phyloP scores from a whole-genome alignment of 371 early-diverging fungal species.

The Apophysomyces sp. region DNA sequence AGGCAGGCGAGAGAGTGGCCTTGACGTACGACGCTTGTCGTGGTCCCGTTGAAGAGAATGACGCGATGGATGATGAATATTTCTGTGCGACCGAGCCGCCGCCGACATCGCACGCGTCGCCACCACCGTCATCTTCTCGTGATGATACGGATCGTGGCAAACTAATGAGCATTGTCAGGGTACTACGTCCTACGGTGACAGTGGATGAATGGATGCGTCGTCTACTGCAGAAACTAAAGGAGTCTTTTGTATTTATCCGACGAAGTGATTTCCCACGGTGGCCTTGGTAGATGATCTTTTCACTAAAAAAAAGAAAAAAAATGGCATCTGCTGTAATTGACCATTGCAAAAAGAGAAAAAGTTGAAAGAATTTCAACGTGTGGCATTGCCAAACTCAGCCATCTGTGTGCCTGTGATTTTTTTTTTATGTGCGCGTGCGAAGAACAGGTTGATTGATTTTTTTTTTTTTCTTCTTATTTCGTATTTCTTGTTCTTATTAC shows the following conservation, averaged over 20 bases:
- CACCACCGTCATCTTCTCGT: neutral
- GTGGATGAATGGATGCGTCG: slow-evolving; percentile 1
- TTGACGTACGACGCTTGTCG: neutral
- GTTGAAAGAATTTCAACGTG: neutral
- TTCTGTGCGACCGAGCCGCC: neutral
- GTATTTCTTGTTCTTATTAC: neutral
- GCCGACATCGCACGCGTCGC: neutral
- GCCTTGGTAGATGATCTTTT: neutral
- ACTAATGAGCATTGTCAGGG: neutral
- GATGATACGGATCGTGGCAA: neutral
- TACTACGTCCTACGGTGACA: neutral
- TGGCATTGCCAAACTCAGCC: neutral
- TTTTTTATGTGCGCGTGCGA: slow-evolving; percentile 1
- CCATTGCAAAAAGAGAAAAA: neutral
- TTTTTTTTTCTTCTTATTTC: neutral
- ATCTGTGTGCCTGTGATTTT: neutral
- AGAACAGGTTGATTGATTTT: neutral
- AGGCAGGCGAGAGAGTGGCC: neutral
- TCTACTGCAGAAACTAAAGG: neutral
- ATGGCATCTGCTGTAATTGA: neutral
- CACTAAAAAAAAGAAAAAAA: neutral
- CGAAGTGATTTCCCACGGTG: neutral
- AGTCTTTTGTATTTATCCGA: neutral
- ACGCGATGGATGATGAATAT: neutral
- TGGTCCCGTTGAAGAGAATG: neutral